phyloP scores from a whole-genome alignment of 2,329 filamentous ascomycete species.

The Aspergillus fijiensis region DNA sequence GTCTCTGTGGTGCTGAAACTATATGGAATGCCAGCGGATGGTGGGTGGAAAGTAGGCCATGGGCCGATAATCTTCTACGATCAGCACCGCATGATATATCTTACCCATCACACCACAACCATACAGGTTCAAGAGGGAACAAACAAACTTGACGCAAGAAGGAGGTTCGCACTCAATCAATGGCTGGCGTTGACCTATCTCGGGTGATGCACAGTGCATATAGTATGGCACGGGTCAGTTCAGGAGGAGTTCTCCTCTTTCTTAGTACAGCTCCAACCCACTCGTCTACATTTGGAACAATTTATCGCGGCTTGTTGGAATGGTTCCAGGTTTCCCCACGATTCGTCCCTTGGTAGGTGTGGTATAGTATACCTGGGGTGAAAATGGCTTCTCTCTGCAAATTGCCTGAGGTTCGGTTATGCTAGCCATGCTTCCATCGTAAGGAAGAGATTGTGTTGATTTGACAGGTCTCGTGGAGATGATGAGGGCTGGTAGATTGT shows the following conservation, averaged over 20 bases:
- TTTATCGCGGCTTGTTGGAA: not conserved
- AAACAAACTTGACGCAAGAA: slow-evolving; percentile 1
- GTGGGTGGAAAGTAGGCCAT: not conserved
- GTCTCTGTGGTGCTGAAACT: not conserved
- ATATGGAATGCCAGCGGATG: not conserved
- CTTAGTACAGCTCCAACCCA: not conserved
- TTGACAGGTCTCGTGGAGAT: not conserved
- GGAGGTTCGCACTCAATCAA: not conserved
- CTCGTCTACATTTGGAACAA: not conserved
- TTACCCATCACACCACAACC: not conserved
- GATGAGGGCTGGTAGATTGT: not conserved
- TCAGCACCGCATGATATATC: not conserved
- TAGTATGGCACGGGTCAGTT: not conserved
- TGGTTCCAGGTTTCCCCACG: slow-evolving; percentile 3
- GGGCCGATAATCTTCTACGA: not conserved
- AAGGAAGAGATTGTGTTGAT: not conserved
- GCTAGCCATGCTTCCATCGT: not conserved
- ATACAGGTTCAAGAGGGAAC: not conserved
- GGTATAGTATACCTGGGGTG: not conserved
- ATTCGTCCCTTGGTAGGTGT: not conserved
- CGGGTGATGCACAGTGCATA: not conserved
- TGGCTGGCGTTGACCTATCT: not conserved
- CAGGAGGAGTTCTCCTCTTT: not conserved
- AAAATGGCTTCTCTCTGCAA: not conserved
- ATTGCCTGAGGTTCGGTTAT: not conserved